Percentiles rank a stretch among this genome's conserved stretches.
Evolutionary conservation across 345 rosid genomes (phyloP).

Genomic region (Citrus trifoliata): DNA sequence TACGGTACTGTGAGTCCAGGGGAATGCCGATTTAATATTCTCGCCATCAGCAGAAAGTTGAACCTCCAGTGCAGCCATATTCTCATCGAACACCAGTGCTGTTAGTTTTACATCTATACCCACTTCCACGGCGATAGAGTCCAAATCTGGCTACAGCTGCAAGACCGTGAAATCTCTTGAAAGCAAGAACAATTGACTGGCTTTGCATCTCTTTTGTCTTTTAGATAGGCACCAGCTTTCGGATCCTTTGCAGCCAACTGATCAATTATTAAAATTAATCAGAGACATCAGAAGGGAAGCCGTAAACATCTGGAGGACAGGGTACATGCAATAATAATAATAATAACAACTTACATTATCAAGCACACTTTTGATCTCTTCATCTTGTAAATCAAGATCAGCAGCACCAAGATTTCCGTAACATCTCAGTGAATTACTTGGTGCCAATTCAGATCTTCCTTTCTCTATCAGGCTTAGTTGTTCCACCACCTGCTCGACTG

Average conservation of each 20-base stretch:
- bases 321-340: no score
- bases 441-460: no score
- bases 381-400: no score
- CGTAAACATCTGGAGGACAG: no score
- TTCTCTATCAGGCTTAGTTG: no score
- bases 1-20: neutral
- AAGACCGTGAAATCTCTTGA: neutral
- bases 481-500: no score
- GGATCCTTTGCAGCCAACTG: neutral
- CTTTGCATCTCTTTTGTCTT: neutral
- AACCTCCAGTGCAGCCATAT: neutral
- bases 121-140: neutral
- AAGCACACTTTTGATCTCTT: no score
- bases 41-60: neutral
- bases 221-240: neutral
- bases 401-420: no score
- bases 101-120: neutral
- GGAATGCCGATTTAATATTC: neutral
- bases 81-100: neutral
- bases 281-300: neutral
- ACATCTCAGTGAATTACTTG: no score
- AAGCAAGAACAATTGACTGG: neutral
- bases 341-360: no score
- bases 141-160: neutral
- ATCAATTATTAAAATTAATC: no score